Base-by-base conservation (phyloP, 345 rosid genomes). In the Linum usitatissimum region DNA sequence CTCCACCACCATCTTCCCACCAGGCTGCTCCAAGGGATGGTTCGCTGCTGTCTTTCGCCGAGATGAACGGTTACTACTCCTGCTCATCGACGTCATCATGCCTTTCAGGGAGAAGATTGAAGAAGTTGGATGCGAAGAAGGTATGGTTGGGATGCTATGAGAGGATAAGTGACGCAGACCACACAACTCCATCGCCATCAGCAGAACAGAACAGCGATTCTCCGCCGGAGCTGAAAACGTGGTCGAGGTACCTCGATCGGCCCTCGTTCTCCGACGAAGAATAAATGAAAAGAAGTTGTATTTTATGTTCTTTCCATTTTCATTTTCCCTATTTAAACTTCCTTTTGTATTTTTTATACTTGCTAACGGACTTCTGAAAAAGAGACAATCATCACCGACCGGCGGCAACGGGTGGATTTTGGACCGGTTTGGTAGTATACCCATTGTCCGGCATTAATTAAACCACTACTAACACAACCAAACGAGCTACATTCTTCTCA, bases 1-100 rank as follows among this genome's bases (percentile, higher is more conserved):
- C 84, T 92, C 86, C 68, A 89, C 93, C 74, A 92, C 96, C 96
- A 87, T 87, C 89, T 85, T 86, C 53, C 94, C 98, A 60, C 96
- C 95, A 4, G 82, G 79, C 54, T 84, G 85, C 65, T 84, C 90
- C 76, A 75, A 77, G 60, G 77, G 51, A 17, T 10, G 14, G 17
- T 10, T 15, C 13, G 51, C 51, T 12, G 17, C 51, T 17, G 51
- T 45, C 51, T 45, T 10, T 2, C 15, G 51, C 51, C 51, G 51
- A 45, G 13, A 45, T 10, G 51, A 45, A 12, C 51, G 51, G 51
- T 9, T 10, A 45, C 51, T 10, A 10, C 51, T 45, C 4, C 1
- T 45, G 17, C 14, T 45, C 17, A 45, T 45, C 51, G 17, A 2
- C 51, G 4, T 45, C 51, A 10, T 45, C 17, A 45, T 45, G 4